Evolutionary conservation across 2,329 filamentous ascomycete species (phyloP).

Genomic region (Cercospora brassicicola): DNA sequence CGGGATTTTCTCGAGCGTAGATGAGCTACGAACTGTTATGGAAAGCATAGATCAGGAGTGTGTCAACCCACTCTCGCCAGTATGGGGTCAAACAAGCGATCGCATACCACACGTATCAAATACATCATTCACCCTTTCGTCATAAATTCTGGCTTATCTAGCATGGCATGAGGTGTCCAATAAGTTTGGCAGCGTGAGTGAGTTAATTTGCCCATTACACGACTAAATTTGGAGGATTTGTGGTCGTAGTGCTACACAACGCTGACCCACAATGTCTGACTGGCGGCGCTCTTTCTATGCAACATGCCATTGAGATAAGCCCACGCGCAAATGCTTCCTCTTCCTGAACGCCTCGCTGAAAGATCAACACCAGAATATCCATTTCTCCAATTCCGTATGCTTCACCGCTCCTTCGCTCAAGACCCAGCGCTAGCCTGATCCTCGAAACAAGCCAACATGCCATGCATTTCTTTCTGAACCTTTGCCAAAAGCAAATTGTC

Average conservation of each 20-base stretch:
- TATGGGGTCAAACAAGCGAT: constrained; percentile 11
- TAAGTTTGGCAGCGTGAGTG: not conserved
- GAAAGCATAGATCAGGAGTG: not conserved
- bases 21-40: not conserved
- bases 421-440: constrained; percentile 13
- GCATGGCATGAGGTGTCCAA: not conserved
- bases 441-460: constrained; percentile 48
- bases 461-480: constrained; percentile 68
- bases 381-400: not conserved
- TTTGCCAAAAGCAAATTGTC: constrained; percentile 70
- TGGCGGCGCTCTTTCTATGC: not conserved
- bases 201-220: not conserved
- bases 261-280: not conserved
- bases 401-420: not conserved
- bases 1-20: not conserved
- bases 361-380: not conserved
- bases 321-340: not conserved
- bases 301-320: not conserved
- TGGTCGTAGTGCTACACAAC: not conserved
- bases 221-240: not conserved
- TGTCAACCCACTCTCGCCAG: not conserved
- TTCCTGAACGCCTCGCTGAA: constrained; percentile 6
- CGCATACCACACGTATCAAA: not conserved
- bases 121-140: not conserved
- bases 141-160: not conserved